Conservation (phyloP, 139 green algal genomes). For the Micromonas commoda region DNA sequence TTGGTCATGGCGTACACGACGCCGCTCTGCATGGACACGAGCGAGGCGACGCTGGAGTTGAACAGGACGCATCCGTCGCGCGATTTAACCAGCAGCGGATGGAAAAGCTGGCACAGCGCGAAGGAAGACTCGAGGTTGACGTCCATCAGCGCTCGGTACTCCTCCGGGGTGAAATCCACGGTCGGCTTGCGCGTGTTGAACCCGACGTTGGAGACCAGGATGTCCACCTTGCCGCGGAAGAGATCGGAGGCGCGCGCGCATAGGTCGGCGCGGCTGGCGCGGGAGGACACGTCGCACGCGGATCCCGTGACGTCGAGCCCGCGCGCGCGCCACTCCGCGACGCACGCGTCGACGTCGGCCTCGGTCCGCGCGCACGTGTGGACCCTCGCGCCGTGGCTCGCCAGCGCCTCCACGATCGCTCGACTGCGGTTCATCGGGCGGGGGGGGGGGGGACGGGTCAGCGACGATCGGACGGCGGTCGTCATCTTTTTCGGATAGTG, state of each 20-base stretch:
- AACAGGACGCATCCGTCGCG: slow-evolving; percentile 56
- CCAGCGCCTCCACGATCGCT: slow-evolving; percentile 2
- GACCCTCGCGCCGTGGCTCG: not conserved
- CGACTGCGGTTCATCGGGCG: too few species aligned
- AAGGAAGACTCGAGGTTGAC: slow-evolving; percentile 78
- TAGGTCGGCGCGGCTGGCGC: not conserved
- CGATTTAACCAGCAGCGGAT: slow-evolving; percentile 42
- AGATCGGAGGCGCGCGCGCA: too few species aligned
- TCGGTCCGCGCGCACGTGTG: not conserved
- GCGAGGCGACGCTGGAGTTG: slow-evolving; percentile 76
- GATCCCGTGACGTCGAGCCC: not conserved
- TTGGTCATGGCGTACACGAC: slow-evolving; percentile 80
- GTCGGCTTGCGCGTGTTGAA: slow-evolving; percentile 65
- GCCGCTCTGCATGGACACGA: slow-evolving; percentile 62
- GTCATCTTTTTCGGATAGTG: too few species aligned
- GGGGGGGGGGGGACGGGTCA: too few species aligned
- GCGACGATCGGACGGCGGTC: too few species aligned
- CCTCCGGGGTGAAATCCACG: slow-evolving; percentile 53
- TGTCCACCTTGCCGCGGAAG: slow-evolving; percentile 40
- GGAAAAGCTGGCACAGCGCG: slow-evolving; percentile 53
- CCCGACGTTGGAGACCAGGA: slow-evolving; percentile 57
- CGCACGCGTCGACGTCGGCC: not conserved
- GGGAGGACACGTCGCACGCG: not conserved
- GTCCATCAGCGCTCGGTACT: slow-evolving; percentile 59
- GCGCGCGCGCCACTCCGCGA: not conserved